phyloP scores from a whole-genome alignment of 2,329 filamentous ascomycete species.

The Aspergillus aculeatus region DNA sequence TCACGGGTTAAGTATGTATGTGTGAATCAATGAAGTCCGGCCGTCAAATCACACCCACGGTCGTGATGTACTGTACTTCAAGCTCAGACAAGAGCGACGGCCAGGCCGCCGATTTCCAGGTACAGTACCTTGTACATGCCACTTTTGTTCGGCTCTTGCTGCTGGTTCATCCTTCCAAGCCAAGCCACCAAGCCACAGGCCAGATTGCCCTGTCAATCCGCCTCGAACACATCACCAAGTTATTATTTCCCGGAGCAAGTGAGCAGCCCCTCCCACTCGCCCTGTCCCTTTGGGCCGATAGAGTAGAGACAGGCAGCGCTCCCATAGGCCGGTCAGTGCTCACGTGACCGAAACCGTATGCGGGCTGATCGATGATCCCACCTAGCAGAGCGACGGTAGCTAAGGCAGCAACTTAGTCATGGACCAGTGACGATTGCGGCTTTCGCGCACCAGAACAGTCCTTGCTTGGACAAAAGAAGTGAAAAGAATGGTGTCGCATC shows the following conservation, averaged over 20 bases:
- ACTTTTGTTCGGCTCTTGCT: background rate
- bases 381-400: slow-evolving; percentile 17
- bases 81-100: background rate
- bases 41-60: slow-evolving; percentile 8
- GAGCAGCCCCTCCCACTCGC: slow-evolving; percentile 10
- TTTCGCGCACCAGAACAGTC: background rate
- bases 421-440: background rate
- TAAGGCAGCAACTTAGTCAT: slow-evolving; percentile 8
- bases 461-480: background rate
- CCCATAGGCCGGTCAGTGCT: slow-evolving; percentile 16
- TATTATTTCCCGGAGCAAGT: slow-evolving; percentile 9
- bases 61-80: slow-evolving; percentile 5
- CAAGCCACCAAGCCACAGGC: background rate
- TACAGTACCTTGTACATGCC: background rate
- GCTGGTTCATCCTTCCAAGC: background rate
- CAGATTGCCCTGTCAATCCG: background rate
- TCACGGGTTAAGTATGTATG: slow-evolving; percentile 8
- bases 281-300: slow-evolving; percentile 11
- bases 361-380: slow-evolving; percentile 27
- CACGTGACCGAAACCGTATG: slow-evolving; percentile 25
- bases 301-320: slow-evolving; percentile 2
- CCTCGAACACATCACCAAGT: too few relatives aligned
- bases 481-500: background rate
- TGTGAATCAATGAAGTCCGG: background rate
- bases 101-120: background rate